These are phyloP conservation scores for Picocystis sp. DNA, from an alignment of 163 green algal genomes.

Conservation along the genomic window DNA sequence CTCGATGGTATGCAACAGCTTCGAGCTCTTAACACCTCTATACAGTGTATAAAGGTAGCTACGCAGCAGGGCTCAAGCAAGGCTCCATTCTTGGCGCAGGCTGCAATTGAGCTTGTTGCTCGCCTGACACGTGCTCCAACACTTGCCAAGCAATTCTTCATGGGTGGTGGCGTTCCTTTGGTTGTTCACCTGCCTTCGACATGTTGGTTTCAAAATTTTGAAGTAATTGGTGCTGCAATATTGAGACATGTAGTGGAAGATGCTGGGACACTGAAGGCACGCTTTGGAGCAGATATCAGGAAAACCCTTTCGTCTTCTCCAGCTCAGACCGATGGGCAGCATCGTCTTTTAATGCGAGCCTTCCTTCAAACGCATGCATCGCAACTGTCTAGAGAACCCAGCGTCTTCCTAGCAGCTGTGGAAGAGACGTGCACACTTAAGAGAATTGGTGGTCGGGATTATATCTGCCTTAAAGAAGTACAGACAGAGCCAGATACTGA, in stretches of 20 bases:
- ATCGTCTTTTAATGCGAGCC: constrained; percentile 14
- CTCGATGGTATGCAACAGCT: no score
- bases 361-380: constrained; percentile 38
- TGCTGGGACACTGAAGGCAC: constrained; percentile 50
- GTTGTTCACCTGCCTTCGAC: constrained; percentile 53
- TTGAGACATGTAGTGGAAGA: constrained; percentile 83
- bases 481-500: no score
- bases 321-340: not conserved
- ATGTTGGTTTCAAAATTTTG: constrained; percentile 32
- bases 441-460: no score
- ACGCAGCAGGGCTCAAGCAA: no score
- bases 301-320: constrained; percentile 20
- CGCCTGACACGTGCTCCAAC: no score
- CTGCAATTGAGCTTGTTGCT: no score
- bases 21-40: no score
- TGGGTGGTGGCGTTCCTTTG: constrained; percentile 25
- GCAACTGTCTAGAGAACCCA: constrained; percentile 45
- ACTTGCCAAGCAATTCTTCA: constrained; percentile 36
- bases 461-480: no score
- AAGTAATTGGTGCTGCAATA: constrained; percentile 48
- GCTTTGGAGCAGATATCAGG: constrained; percentile 81
- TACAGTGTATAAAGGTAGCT: no score
- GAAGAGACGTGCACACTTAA: constrained; percentile 22
- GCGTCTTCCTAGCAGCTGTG: constrained; percentile 57
- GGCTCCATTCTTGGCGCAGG: no score